Base-by-base conservation (phyloP, 768 basidiomycete genomes). In the Lactarius tabidus region DNA sequence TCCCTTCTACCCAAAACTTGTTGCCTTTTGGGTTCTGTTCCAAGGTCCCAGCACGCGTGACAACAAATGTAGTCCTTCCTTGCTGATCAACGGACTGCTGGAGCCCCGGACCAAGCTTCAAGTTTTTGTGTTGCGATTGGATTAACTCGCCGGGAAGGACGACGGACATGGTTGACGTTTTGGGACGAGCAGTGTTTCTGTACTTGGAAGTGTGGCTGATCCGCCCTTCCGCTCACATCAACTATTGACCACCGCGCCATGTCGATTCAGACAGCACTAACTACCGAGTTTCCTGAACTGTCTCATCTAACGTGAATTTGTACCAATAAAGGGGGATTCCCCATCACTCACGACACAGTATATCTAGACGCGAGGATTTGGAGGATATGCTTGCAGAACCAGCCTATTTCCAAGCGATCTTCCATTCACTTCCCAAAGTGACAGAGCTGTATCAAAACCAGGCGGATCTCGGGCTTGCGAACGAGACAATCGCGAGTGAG, bases 1-100 rank as follows among this genome's bases (percentile, higher is more conserved):
- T 92, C 63, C 84, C 82, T 70, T 98, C 95, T 10, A 98, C 81
- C 93, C 93, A 98, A 84, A 90, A 90, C 74, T 85, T 87, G 70
- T 85, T 88, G 60, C 84, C 80, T 73, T 91, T 92, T 26, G 82
- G 73, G 20, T 88, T 87, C 71, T 88, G 88, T 62, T 86, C 80
- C 39, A 93, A 78, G 28, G 80, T 76, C 0, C 92, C 92, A 31
- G 90, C 86, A 57, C 86, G 85, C 2, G 90, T 91, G 7, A 88
- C 81, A 53, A 82, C 75, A 63, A 81, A 74, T n/a, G 73, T 60
- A n/a, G 65, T 65, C 31, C 64, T 63, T 71, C 74, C 66, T 55
- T 77, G 60, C 72, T 75, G 61, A 71, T 72, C 73, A 7, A 75
- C 71, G 58, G 74, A 74, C 71, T 89, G 90, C 41, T 85, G 74